Evolutionary conservation across 2,329 filamentous ascomycete species (phyloP), one percentile per base, ranked within the genome.

Genomic region (Aspergillus ochraceus): DNA sequence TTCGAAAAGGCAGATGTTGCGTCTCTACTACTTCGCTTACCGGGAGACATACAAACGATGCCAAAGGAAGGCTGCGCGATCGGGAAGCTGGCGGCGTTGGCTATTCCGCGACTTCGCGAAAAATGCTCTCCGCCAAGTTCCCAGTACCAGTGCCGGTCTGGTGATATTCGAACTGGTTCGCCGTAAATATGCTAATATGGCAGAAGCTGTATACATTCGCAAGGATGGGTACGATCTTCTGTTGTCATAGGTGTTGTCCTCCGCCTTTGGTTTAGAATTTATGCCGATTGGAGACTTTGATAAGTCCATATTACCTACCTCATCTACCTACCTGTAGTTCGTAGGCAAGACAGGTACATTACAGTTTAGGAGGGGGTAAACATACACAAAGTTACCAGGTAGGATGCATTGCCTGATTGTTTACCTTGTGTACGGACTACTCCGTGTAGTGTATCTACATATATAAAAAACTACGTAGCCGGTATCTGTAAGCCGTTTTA

Each of bases 121-220:
- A 68, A 81, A 75, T 57, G 86, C 85, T 0, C 74, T 88, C 39
- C 78, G 83, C 32, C 86, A 88, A 68, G 83, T 87, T 12, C 86
- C 86, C 2, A 88, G 85, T 64, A 88, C 86, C 2, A 86, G 83
- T 63, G 85, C 86, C 1, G 86, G 85, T 0, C 72, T 89, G 55
- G 84, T 89, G 58, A 86, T 88, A 4, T 89, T 89, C 65, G 86
- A 89, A 70, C 70, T 88, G 36, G 82, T 88, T 45, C 75, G 86
- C 54, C 76, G 86, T 54, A 86, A 86, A 70, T 88, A 88, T 70
- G 83, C 82, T 2, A 80, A 79, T 62, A 69, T 78, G 54, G 76
- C 77, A n/a, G 83, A 85, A 58, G 77, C 76, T 59, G 82, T 81
- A 62, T 81, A 77, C 71, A 87, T 86, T 46, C 74, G 79, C 42